A percentile compares a stretch with the other conserved stretches of the same genome.
phyloP scores from a whole-genome alignment of 164 flowering plant species.

The Euptelea pleiosperma region DNA sequence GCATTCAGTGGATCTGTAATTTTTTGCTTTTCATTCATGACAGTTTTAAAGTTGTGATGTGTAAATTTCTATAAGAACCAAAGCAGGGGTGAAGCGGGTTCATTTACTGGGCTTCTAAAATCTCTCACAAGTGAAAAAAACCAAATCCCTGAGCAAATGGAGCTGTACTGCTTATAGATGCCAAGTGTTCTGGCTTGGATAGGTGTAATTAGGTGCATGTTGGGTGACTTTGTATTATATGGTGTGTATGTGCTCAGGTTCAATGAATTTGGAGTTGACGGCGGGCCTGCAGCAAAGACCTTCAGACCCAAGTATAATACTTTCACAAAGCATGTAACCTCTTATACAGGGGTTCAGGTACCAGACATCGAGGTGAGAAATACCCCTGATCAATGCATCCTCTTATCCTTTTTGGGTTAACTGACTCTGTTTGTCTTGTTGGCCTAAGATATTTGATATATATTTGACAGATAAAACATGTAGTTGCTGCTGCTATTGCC shows the following conservation, averaged over 20 bases:
- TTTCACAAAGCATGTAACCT: conserved; percentile 21
- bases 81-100: not conserved
- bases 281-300: conserved; percentile 34
- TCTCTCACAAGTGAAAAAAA: not conserved
- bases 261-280: conserved; percentile 38
- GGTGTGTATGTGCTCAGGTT: conserved; percentile 17
- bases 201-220: too few relatives aligned
- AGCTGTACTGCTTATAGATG: not conserved
- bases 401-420: not conserved
- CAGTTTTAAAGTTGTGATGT: not conserved
- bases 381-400: not conserved
- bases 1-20: not conserved
- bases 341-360: conserved; percentile 27
- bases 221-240: too few relatives aligned
- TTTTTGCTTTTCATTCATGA: not conserved
- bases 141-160: not conserved
- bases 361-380: conserved; percentile 38
- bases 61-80: not conserved
- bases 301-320: conserved; percentile 27
- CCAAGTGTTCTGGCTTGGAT: not conserved
- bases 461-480: conserved; percentile 36
- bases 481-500: conserved; percentile 42
- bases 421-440: not conserved
- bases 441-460: not conserved
- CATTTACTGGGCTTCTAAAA: not conserved